phyloP scores from a whole-genome alignment of 176 grass and related monocot species.

The Musa acuminata region DNA sequence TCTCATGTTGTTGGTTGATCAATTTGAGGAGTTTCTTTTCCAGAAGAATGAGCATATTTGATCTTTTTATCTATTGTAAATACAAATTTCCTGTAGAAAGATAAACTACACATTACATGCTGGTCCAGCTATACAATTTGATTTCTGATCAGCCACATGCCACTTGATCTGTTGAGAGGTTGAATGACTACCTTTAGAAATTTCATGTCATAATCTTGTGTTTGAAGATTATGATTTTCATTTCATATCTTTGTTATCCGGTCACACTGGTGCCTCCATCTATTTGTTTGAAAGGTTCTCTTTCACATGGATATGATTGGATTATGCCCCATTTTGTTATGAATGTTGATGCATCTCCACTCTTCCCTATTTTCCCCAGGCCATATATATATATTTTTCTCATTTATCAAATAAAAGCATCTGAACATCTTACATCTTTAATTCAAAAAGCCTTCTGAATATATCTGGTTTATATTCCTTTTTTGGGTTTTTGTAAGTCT shows the following conservation, averaged over 20 bases:
- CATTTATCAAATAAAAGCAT: not conserved
- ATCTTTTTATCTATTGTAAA: too few species aligned
- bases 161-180: not conserved
- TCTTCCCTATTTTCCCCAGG: not conserved
- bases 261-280: too few species aligned
- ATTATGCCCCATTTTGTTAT: not conserved
- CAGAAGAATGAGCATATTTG: too few species aligned
- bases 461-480: not conserved
- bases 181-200: not conserved
- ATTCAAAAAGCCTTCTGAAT: not conserved
- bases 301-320: not conserved
- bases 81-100: too few species aligned
- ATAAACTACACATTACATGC: too few species aligned
- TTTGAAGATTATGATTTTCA: not conserved
- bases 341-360: not conserved
- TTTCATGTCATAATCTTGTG: not conserved
- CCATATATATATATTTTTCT: not conserved
- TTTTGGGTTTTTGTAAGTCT: constrained; percentile 8
- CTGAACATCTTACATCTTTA: not conserved
- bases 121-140: too few species aligned
- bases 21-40: not conserved
- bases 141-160: not conserved
- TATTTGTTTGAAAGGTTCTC: not conserved
- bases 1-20: not conserved
- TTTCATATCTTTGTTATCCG: not conserved